These are phyloP conservation scores for Nothophytophthora sp. DNA, from an alignment of 352 stramenopile species.

Conservation along the genomic window DNA sequence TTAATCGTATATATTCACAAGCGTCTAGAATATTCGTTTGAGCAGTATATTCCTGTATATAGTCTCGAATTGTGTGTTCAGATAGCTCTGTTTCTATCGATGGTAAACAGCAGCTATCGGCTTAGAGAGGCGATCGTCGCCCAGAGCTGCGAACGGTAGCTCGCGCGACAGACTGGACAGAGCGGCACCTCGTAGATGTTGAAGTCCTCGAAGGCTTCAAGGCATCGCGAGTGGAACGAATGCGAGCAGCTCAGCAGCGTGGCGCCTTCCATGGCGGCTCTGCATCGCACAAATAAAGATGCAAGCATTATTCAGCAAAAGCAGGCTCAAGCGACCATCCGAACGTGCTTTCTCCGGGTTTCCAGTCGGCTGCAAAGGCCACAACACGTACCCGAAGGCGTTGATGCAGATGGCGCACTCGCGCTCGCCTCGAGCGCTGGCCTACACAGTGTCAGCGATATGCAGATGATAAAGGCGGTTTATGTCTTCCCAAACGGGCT, in stretches of 20 bases:
- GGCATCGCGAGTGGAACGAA: slow-evolving; percentile 70
- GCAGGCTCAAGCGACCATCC: too few species aligned
- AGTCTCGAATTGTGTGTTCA: too few species aligned
- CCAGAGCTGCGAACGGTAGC: slow-evolving; percentile 32
- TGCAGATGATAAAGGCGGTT: not conserved
- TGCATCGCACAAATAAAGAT: too few species aligned
- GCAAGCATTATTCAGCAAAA: too few species aligned
- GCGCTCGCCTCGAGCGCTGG: slow-evolving; percentile 38
- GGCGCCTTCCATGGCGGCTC: slow-evolving; percentile 32
- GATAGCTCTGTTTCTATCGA: too few species aligned
- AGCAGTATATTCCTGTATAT: too few species aligned
- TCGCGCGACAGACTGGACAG: slow-evolving; percentile 73
- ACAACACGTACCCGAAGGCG: slow-evolving; percentile 43
- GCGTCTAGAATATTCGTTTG: too few species aligned
- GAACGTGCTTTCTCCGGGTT: too few species aligned
- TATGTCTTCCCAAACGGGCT: not conserved
- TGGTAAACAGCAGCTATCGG: not conserved
- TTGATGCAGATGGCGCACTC: slow-evolving; percentile 89
- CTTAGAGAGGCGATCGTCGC: slow-evolving; percentile 18
- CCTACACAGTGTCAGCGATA: slow-evolving; percentile 31
- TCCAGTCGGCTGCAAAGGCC: too few species aligned
- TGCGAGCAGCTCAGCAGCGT: slow-evolving; percentile 81
- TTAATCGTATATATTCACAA: too few species aligned
- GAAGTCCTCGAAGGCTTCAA: slow-evolving; percentile 83
- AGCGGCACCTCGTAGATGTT: slow-evolving; percentile 84